Base-by-base conservation (phyloP, 2,329 filamentous ascomycete genomes). In the Triangularia verruculosa region DNA sequence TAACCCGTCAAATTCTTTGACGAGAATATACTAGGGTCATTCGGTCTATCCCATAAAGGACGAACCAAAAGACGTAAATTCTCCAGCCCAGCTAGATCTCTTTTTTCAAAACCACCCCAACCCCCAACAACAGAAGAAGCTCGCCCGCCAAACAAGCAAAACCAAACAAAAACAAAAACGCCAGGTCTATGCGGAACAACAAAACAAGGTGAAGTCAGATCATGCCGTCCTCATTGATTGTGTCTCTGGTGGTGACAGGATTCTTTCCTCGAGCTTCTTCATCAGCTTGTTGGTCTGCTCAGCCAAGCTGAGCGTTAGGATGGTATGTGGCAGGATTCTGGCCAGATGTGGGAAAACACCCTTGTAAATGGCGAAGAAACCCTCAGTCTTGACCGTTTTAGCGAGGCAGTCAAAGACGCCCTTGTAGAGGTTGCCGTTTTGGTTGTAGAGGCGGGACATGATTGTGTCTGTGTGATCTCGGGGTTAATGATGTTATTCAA, bases 361-460 rank as follows among this genome's bases (percentile, higher is more conserved):
- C 82, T 99, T 99, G 83, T 99, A 99, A 64, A 99, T 91, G 66
- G 95, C 95, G 55, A 98, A 79, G 59, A 97, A 72, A 22, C 95
- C 95, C 76, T 99, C 95, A 0, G 92, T 97, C 74, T 89, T 89
- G 66, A 99, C 83, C 0, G 95, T 99, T 79, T 97, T 93, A 75
- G 85, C 86, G 65, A 98, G 78, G 75, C 95, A 99, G 78, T 99
- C 95, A 67, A 96, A 91, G 4, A 96, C 92, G 64, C 93, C 91
- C 70, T 85, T 89, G 82, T 99, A 99, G n/a, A 99, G 84, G 75
- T 97, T 96, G 59, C 95, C 95, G 66, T 93, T 96, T 77, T 99
- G 95, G 81, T 99, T 99, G 83, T 99, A 99, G 82, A 99, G 89
- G 67, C 95, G 90, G 66, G 92, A 95, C 95, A 99, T 99, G 78